These are phyloP conservation scores for Moringa oleifera DNA, from an alignment of 345 rosid genomes.

Conservation along the genomic window DNA sequence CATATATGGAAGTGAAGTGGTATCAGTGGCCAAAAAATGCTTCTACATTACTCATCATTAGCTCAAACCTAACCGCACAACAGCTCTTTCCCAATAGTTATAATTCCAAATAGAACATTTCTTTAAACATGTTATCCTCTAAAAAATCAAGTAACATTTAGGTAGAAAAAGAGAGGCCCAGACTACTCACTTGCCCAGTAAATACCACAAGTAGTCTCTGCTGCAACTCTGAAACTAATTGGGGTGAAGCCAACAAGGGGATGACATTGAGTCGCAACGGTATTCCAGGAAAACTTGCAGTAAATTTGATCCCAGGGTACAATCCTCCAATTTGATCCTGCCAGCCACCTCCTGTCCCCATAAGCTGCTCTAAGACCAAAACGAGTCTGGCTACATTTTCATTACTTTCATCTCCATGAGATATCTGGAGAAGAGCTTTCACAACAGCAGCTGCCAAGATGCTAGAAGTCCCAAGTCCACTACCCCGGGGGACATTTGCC, in stretches of 20 bases:
- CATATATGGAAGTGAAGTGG: too few relatives aligned
- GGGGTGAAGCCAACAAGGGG: slow-evolving; percentile 67
- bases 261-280: slow-evolving; percentile 86
- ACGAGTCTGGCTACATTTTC: slow-evolving; percentile 90
- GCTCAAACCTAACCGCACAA: too few relatives aligned
- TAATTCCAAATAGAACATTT: too few relatives aligned
- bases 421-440: slow-evolving; percentile 77
- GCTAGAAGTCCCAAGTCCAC: slow-evolving; percentile 97
- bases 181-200: slow-evolving; percentile 80
- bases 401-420: slow-evolving; percentile 65
- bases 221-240: slow-evolving; percentile 60
- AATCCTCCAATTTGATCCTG: slow-evolving; percentile 97
- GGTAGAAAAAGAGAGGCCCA: neutral
- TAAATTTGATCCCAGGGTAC: slow-evolving; percentile 83
- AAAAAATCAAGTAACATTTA: too few relatives aligned
- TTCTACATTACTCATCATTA: too few relatives aligned
- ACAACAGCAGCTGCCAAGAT: slow-evolving; percentile 96
- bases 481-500: slow-evolving; percentile 95
- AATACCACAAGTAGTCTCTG: slow-evolving; percentile 80
- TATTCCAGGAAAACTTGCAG: slow-evolving; percentile 85
- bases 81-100: too few relatives aligned
- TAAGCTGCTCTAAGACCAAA: slow-evolving; percentile 85
- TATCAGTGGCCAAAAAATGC: too few relatives aligned
- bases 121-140: too few relatives aligned
- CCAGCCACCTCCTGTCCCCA: slow-evolving; percentile 99